phyloP scores from a whole-genome alignment of 208 protist species.

The Wallacemonas sp. region DNA sequence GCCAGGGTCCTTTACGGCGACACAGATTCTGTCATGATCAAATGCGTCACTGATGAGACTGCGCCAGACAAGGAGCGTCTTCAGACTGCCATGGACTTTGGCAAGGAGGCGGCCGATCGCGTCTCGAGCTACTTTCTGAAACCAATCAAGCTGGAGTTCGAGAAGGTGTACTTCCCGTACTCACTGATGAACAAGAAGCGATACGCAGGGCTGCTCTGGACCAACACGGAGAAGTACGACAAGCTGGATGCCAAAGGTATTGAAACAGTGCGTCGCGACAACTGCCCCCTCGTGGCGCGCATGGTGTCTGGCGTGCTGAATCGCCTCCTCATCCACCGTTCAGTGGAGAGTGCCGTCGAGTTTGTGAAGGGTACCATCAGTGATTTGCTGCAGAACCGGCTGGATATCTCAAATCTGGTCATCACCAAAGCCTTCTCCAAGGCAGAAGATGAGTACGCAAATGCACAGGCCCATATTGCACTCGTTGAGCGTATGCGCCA shows the following conservation, averaged over 20 bases:
- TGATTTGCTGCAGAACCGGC: conserved; percentile 82
- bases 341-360: conserved; percentile 84
- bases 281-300: conserved; percentile 94
- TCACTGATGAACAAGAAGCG: conserved; percentile 99
- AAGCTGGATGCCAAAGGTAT: conserved; percentile 99
- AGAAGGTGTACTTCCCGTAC: conserved; percentile 99
- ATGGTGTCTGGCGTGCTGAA: conserved; percentile 88
- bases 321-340: conserved; percentile 83
- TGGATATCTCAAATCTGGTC: conserved; percentile 85
- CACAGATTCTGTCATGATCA: conserved; percentile 99
- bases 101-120: conserved; percentile 91
- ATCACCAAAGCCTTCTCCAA: conserved; percentile 93
- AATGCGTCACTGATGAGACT: conserved; percentile 66
- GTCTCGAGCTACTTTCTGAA: conserved; percentile 82
- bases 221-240: conserved; percentile 95
- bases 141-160: conserved; percentile 99
- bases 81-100: conserved; percentile 74
- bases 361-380: conserved; percentile 91
- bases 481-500: conserved; percentile 86
- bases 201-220: conserved; percentile 99
- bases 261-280: conserved; percentile 99
- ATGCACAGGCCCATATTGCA: conserved; percentile 78
- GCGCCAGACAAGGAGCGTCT: conserved; percentile 66
- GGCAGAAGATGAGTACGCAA: conserved; percentile 94
- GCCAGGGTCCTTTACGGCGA: conserved; percentile 99